These are phyloP conservation scores for Meyerozyma elateridarum DNA, from an alignment of 1,139 yeast genomes.

Conservation along the genomic window DNA sequence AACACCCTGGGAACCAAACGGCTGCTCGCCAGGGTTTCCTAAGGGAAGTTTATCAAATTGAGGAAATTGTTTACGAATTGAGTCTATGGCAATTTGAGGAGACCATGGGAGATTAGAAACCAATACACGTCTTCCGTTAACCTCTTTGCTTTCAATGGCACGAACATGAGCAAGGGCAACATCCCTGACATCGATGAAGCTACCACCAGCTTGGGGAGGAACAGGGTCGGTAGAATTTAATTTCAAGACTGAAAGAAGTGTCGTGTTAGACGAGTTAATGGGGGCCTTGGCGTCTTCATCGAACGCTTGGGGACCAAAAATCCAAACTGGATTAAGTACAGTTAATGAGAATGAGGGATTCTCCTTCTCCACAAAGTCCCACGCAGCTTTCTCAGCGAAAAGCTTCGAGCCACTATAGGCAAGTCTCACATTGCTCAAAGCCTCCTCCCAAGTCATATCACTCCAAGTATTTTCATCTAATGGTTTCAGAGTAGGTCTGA, in stretches of 20 bases:
- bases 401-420: constrained; percentile 17
- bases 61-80: constrained; percentile 17
- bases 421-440: constrained; percentile 14
- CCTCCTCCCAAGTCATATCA: constrained; percentile 29
- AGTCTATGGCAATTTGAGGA: constrained; percentile 20
- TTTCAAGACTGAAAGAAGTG: constrained; percentile 23
- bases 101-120: constrained; percentile 9
- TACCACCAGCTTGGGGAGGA: constrained; percentile 17
- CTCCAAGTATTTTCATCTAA: constrained; percentile 40
- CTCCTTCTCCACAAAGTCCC: constrained; percentile 16
- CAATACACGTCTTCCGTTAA: constrained; percentile 11
- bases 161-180: constrained; percentile 3
- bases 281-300: constrained; percentile 14
- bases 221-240: constrained; percentile 18
- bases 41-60: too few species aligned
- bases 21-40: too few species aligned
- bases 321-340: constrained; percentile 46
- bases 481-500: too few species aligned
- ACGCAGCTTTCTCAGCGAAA: constrained; percentile 18
- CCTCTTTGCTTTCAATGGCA: constrained; percentile 6
- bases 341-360: constrained; percentile 40
- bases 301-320: constrained; percentile 46
- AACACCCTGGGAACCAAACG: too few species aligned
- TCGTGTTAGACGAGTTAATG: constrained; percentile 27
- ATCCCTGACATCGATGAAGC: constrained; percentile 3